Evolutionary conservation across 2,329 filamentous ascomycete species (phyloP), one percentile per base, ranked within the genome.

Genomic region (Cladobotryum mycophilum): DNA sequence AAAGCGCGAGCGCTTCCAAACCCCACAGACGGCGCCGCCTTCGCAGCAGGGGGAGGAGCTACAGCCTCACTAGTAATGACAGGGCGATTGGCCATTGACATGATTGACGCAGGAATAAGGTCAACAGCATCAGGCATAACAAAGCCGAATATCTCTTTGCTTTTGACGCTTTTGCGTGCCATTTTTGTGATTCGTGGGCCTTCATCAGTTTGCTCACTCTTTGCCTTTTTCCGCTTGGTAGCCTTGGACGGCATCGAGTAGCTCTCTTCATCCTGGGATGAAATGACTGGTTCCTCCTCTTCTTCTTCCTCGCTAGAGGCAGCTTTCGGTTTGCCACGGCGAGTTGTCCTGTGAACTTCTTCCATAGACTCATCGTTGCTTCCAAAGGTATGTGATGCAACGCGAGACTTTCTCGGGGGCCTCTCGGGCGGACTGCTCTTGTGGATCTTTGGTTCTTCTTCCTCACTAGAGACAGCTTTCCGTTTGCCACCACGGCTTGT

Each of bases 71-170:
- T 4, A 25, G 4, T 25, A 7, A 30, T 8, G 25, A 30, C 9
- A 30, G 25, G 25, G 6, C 25, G 25, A 11, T 30, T 30, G 4
- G 25, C 25, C 25, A 30, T 30, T 8, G 25, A 30, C 8, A 30
- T 30, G 25, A 30, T 30, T 30, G 59, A 56, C 3, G 52, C 45
- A 14, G 54, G 47, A 20, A 58, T 49, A 3, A 51, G 17, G n/a
- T 55, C 54, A 9, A 57, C 57, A 9, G 58, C 57, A 12, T 45
- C 34, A 2, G 58, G 57, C 17, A 61, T 42, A 8, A 61, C 47
- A 42, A 70, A 71, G 3, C 74, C 74, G 46, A 76, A 64, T n/a
- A 76, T 67, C 50, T 76, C 74, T 54, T 63, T 72, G 58, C 74
- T 75, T 53, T 68, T 74, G 41, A 76, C 61, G 40, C 70, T 70